Base-by-base conservation (phyloP, 352 stramenopile genomes). In the Globisporangium echinulatum region DNA sequence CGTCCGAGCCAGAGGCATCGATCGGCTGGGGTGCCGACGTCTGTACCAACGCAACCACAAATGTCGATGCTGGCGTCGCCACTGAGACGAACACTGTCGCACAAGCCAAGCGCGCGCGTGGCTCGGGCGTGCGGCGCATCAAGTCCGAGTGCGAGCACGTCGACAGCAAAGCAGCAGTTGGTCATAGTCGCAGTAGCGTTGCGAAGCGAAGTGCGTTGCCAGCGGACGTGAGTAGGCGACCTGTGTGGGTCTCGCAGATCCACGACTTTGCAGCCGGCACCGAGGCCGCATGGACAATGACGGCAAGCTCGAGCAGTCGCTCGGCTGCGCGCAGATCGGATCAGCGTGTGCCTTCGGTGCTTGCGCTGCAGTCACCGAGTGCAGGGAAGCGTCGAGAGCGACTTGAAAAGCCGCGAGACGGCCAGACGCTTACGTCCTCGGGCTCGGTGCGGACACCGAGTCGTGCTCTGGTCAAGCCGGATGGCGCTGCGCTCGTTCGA, bases 1-100 rank as follows among this genome's bases (percentile, higher is more conserved):
- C 8, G 33, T n/a, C 14, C 64, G 67, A 40, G 63, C 65, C 5
- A 74, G 51, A 14, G 68, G 59, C 19, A 74, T 77, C 38, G 71
- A 75, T 38, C 60, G 68, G 7, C 60, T 68, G 54, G 56, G 65
- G 54, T 62, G 64, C 43, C 15, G 38, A 47, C n/a, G 13, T 17
- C 40, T 14, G 52, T 40, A 15, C 17, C 39, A 38, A 40, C 2
- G 40, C 39, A 52, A 15, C 7, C 4, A 17, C 43, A 48, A 15
- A 7, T 33, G 11, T 7, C 43, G 43, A 48, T 11, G 43, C 25
- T 33, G 25, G 25, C 25, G 25, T 33, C 25, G 25, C 25, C 25
- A 33, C 25, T 33, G 25, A 33, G 25, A 33, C 25, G 25, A 33
- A 33, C 25, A 33, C 25, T 33, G 25, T 33, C 25, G 25, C 25